These are phyloP conservation scores for Aspergillus brasiliensis DNA, from an alignment of 2,329 filamentous ascomycete genomes.

Conservation along the genomic window DNA sequence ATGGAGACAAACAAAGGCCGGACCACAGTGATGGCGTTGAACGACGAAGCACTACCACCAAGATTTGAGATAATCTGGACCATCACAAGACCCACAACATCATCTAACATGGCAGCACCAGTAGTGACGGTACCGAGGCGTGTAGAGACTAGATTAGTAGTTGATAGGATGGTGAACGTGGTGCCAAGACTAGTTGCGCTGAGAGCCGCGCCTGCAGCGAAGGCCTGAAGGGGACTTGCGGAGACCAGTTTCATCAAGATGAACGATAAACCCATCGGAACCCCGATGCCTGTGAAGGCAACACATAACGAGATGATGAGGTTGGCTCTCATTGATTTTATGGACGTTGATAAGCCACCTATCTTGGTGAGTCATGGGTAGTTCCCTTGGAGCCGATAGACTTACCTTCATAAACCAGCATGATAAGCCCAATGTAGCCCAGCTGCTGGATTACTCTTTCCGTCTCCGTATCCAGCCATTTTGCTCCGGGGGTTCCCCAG, in stretches of 20 bases:
- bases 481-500: conserved; percentile 67
- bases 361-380: neutral
- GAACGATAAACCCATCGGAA: conserved; percentile 69
- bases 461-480: conserved; percentile 57
- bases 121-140: conserved; percentile 65
- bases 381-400: neutral
- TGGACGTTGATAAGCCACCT: conserved; percentile 33
- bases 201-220: conserved; percentile 71
- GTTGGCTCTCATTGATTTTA: conserved; percentile 61
- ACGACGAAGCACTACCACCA: neutral
- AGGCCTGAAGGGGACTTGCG: conserved; percentile 62
- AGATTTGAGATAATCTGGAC: conserved; percentile 69
- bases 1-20: neutral
- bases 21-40: neutral
- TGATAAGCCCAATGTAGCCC: conserved; percentile 72
- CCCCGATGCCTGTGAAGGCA: conserved; percentile 65
- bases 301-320: conserved; percentile 62
- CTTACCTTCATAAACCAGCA: conserved; percentile 70
- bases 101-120: conserved; percentile 78
- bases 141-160: conserved; percentile 59
- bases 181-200: conserved; percentile 76
- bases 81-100: conserved; percentile 76
- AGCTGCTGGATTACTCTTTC: conserved; percentile 64
- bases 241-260: conserved; percentile 52
- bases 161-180: conserved; percentile 65